These are phyloP conservation scores for Rhododendron williamsianum DNA, from an alignment of 148 eudicot species.

Conservation along the genomic window DNA sequence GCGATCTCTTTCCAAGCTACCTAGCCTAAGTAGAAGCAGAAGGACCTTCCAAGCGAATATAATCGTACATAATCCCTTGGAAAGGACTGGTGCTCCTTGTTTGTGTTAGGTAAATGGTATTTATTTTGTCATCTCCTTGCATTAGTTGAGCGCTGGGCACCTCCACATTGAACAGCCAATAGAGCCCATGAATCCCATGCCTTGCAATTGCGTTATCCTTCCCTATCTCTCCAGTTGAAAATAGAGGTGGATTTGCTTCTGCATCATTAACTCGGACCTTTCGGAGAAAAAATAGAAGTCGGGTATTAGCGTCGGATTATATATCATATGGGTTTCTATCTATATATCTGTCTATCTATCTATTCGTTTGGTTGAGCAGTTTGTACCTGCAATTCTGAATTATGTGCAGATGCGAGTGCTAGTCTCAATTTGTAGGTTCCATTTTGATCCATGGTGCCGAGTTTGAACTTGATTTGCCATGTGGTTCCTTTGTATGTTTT, in stretches of 20 bases:
- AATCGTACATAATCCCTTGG: slow-evolving; percentile 59
- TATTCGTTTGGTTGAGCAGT: not conserved
- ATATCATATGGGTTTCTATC: not conserved
- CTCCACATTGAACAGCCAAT: slow-evolving; percentile 47
- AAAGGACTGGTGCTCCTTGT: slow-evolving; percentile 50
- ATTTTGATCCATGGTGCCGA: slow-evolving; percentile 31
- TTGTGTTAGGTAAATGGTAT: slow-evolving; percentile 43
- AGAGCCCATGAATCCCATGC: slow-evolving; percentile 61
- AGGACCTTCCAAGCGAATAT: slow-evolving; percentile 65
- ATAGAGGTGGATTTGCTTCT: slow-evolving; percentile 43
- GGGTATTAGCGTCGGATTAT: not conserved
- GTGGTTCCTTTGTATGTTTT: slow-evolving; percentile 60
- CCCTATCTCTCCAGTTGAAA: slow-evolving; percentile 48
- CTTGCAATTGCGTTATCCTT: slow-evolving; percentile 56
- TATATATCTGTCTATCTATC: no score
- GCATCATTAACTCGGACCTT: slow-evolving; percentile 56
- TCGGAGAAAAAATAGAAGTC: not conserved
- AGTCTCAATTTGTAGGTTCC: slow-evolving; percentile 59
- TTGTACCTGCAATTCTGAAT: slow-evolving; percentile 61
- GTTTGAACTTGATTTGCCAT: slow-evolving; percentile 84
- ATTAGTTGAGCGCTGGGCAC: slow-evolving; percentile 36
- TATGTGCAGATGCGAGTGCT: slow-evolving; percentile 73
- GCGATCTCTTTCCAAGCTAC: not conserved
- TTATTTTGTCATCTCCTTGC: slow-evolving; percentile 36
- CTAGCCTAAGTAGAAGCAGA: slow-evolving; percentile 12